Percentiles rank a stretch among this genome's conserved stretches.
Evolutionary conservation across 2,329 filamentous ascomycete species (phyloP).

Genomic region (Parascedosporium putredinis): DNA sequence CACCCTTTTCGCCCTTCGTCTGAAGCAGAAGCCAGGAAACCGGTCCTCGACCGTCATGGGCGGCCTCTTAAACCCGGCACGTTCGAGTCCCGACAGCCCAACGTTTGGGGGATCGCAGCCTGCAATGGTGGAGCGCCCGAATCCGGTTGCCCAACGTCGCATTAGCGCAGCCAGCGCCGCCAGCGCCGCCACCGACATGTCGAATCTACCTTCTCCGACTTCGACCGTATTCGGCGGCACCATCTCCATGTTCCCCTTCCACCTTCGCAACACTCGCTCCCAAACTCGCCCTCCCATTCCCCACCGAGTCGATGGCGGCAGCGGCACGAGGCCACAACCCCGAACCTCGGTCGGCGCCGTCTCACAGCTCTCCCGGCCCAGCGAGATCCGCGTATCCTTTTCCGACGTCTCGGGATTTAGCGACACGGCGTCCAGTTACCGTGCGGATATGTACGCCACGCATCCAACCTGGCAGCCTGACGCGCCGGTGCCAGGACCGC

Average conservation of each 20-base stretch:
- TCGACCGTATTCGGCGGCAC: neutral
- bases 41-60: neutral
- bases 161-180: neutral
- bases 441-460: neutral
- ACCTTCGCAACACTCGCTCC: neutral
- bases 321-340: neutral
- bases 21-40: neutral
- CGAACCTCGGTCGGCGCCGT: neutral
- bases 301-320: neutral
- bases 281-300: neutral
- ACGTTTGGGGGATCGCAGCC: neutral
- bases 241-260: conserved; percentile 1
- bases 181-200: neutral
- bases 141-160: neutral
- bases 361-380: neutral
- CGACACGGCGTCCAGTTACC: neutral
- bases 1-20: neutral
- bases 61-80: neutral
- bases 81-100: neutral
- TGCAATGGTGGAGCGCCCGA: neutral
- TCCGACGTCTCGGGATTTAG: neutral
- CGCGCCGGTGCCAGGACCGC: neutral
- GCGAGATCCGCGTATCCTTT: conserved; percentile 1
- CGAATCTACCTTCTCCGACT: neutral
- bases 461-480: neutral